Conservation (phyloP, 345 rosid species). For the Eucalyptus viminalis region DNA sequence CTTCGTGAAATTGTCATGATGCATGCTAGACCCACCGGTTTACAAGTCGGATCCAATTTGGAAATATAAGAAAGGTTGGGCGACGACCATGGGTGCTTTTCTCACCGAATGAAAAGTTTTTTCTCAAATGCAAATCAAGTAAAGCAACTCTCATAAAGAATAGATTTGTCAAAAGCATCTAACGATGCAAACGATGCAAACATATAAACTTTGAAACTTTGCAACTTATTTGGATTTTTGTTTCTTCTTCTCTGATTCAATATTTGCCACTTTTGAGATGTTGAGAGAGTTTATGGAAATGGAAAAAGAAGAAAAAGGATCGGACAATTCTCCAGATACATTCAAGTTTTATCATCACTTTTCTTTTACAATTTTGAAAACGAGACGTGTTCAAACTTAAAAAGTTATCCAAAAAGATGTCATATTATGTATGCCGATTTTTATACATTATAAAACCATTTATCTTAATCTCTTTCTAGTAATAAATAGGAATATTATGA, state of each 20-base stretch:
- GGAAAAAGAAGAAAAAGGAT: background rate
- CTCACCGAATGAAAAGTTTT: background rate
- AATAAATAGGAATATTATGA: background rate
- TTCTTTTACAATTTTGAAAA: fast-evolving
- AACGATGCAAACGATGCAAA: too few relatives aligned
- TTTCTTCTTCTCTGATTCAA: too few relatives aligned
- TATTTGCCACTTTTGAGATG: background rate
- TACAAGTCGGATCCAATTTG: background rate
- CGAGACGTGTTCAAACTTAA: fast-evolving
- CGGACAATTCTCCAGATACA: fast-evolving
- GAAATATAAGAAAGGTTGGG: background rate
- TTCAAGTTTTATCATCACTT: background rate
- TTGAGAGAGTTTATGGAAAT: background rate
- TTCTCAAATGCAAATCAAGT: background rate
- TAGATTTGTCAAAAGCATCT: too few relatives aligned
- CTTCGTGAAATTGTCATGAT: too few relatives aligned
- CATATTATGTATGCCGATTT: fast-evolving
- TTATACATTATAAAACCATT: background rate
- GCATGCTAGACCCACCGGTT: background rate
- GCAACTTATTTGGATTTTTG: too few relatives aligned
- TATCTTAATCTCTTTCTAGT: background rate
- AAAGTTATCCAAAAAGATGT: background rate
- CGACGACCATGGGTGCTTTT: background rate
- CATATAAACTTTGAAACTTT: too few relatives aligned
- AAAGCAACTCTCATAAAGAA: background rate